phyloP scores from a whole-genome alignment of 2,329 filamentous ascomycete species.

The Colletotrichum tofieldiae region DNA sequence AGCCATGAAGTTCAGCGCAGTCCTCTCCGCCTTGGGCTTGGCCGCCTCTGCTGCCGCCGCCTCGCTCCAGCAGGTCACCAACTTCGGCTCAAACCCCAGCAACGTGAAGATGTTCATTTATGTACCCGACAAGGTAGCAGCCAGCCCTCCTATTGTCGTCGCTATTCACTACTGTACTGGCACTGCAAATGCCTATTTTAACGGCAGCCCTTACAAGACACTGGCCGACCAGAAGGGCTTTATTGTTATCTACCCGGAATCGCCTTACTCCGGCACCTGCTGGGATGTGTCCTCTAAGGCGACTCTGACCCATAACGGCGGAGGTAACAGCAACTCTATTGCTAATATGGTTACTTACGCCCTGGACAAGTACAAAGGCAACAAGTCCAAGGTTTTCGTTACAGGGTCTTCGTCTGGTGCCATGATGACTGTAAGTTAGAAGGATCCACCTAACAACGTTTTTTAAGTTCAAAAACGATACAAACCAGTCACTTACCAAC shows the following conservation, averaged over 20 bases:
- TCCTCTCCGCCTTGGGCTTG: slow-evolving; percentile 42
- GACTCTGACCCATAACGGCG: slow-evolving; percentile 65
- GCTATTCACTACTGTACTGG: slow-evolving; percentile 72
- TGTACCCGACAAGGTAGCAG: slow-evolving; percentile 50
- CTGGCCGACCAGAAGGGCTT: slow-evolving; percentile 70
- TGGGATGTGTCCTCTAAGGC: slow-evolving; percentile 72
- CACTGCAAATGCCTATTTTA: slow-evolving; percentile 66
- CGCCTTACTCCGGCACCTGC: slow-evolving; percentile 61
- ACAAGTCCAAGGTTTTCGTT: slow-evolving; percentile 63
- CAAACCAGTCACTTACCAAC: neutral
- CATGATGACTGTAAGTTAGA: slow-evolving; percentile 37
- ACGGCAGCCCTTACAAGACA: slow-evolving; percentile 65
- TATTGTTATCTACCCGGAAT: slow-evolving; percentile 66
- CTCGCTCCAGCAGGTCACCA: slow-evolving; percentile 48
- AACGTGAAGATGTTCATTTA: slow-evolving; percentile 51
- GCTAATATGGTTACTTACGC: slow-evolving; percentile 69
- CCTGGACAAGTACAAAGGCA: slow-evolving; percentile 63
- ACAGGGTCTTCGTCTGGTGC: slow-evolving; percentile 53
- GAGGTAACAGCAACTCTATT: slow-evolving; percentile 66
- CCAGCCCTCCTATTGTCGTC: slow-evolving; percentile 64
- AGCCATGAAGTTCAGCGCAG: slow-evolving; percentile 33
- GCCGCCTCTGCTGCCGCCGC: slow-evolving; percentile 44
- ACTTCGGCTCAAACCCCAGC: slow-evolving; percentile 49
- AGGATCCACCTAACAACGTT: neutral
- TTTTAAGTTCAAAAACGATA: neutral